phyloP scores from a whole-genome alignment of 805 yeast genomes.

The Ogataea methylovora region DNA sequence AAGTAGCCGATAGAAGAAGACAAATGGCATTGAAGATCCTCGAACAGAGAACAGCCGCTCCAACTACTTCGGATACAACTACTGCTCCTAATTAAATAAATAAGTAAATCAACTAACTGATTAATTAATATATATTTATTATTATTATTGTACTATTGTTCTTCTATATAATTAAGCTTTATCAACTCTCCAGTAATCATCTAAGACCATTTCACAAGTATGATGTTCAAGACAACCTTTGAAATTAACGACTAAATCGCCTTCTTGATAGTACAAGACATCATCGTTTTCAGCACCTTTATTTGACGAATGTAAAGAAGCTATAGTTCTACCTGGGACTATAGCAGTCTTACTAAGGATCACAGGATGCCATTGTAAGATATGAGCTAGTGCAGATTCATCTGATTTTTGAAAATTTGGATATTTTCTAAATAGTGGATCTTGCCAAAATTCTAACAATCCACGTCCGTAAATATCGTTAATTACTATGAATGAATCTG shows the following conservation, averaged over 20 bases:
- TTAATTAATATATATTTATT: too few relatives aligned
- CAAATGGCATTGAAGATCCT: constrained; percentile 70
- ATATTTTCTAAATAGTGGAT: constrained; percentile 62
- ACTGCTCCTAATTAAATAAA: neutral
- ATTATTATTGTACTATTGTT: neutral
- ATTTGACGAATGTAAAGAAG: constrained; percentile 38
- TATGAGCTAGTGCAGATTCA: constrained; percentile 71
- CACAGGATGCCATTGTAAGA: constrained; percentile 92
- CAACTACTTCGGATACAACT: neutral
- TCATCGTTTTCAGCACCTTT: constrained; percentile 50
- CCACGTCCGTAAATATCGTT: constrained; percentile 61
- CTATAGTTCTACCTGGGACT: constrained; percentile 56
- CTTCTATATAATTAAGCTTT: neutral
- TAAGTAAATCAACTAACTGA: too few relatives aligned
- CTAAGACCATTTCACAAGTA: constrained; percentile 46
- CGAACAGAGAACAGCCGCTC: constrained; percentile 37
- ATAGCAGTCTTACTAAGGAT: constrained; percentile 66
- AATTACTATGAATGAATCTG: constrained; percentile 63
- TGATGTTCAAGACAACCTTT: constrained; percentile 43
- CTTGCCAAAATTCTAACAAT: constrained; percentile 74
- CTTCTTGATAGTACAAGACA: constrained; percentile 43
- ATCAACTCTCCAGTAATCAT: constrained; percentile 23
- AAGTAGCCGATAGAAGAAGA: constrained; percentile 69
- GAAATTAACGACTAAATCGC: constrained; percentile 48
- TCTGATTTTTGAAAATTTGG: constrained; percentile 51